Base-by-base conservation (phyloP, 2,329 filamentous ascomycete species). In the Incumbomyces delicatus region DNA sequence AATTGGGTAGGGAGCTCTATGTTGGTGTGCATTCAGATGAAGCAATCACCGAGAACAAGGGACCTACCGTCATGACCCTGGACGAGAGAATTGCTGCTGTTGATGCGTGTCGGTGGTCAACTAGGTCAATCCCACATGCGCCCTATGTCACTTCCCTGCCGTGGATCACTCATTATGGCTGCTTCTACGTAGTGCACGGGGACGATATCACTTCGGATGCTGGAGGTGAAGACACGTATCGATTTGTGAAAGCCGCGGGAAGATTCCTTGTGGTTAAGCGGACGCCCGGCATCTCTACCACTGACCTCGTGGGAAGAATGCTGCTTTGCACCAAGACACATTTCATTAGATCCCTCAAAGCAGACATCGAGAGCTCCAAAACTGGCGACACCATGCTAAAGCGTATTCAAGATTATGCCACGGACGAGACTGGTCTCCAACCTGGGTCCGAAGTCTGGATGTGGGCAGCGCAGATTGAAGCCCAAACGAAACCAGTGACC, bases 291-390 rank as follows among this genome's bases (percentile, higher is more conserved):
- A 98, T 98, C 60, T 95, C 87, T 8, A 98, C 92, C 1, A 98
- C 92, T 2, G 92, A 98, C 62, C 77, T 98, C n/a, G 92, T 98
- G 20, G 92, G 92, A 16, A 83, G 92, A 59, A 98, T 98, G 92
- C 73, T 98, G 59, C 74, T 96, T 13, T 95, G 89, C 72, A 96
- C 90, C n/a, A 83, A 82, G 61, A 85, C 81, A 17, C 92, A 98
- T 68, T 95, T 95, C 61, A 90, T 96, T 64, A 83, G 81, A 58
- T 89, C 84, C 0, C 73, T 95, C 36, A 75, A 83, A 56, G 77
- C 74, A 43, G 69, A 75, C 20, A 72, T 96, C 6, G 70, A 72
- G 1, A 88, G 86, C 3, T 66, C 79, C 37, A 70, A 70, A 2
- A 73, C 76, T 6, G 87, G 81, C 0, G 63, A 68, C 17, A 81